Evolutionary conservation across 1,139 yeast genomes (phyloP), one percentile per base, ranked within the genome.

Genomic region (Blastobotrys arbuscula): DNA sequence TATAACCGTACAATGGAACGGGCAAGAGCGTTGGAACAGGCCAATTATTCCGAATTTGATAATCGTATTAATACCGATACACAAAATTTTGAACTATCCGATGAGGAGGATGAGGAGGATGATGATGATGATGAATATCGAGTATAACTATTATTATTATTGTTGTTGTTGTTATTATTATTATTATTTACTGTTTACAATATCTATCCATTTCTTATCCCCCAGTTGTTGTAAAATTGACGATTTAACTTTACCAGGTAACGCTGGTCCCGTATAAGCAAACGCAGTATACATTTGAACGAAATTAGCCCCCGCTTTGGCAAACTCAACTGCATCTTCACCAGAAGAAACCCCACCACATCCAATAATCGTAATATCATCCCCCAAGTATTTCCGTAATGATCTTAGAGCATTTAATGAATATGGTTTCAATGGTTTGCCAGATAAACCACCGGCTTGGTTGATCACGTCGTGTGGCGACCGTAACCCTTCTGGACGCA

Each of bases 271-370:
- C 62, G 80, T 81, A 71, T 88, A 90, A 1, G 95, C 97, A 68
- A 87, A 86, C 2, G 95, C 81, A 10, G 97, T 90, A 69, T 89
- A 89, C 48, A 88, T 68, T 66, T 90, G 87, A 42, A 90, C 81
- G 62, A 82, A 86, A 31, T 85, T 77, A 13, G 98, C 97, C 52
- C 98, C 98, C 1, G 97, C 96, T 60, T 78, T 80, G 33, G 94
- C 96, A 67, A 84, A 92, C 58, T 90, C 97, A 48, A 90, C 70
- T 1, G 90, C 97, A 64, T 90, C 97, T 58, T 80, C 74, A 50
- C 96, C 97, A 35, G 73, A 69, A 24, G 85, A 73, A 57, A 90
- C 88, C 54, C 98, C 98, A 49, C 98, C 98, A 68, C 97, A 89
- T 23, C 97, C 98, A 55, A 90, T 78, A 44, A 90, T 75, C 1